phyloP scores from a whole-genome alignment of 495 filamentous ascomycete genomes.

The Pyrenula aspistea region DNA sequence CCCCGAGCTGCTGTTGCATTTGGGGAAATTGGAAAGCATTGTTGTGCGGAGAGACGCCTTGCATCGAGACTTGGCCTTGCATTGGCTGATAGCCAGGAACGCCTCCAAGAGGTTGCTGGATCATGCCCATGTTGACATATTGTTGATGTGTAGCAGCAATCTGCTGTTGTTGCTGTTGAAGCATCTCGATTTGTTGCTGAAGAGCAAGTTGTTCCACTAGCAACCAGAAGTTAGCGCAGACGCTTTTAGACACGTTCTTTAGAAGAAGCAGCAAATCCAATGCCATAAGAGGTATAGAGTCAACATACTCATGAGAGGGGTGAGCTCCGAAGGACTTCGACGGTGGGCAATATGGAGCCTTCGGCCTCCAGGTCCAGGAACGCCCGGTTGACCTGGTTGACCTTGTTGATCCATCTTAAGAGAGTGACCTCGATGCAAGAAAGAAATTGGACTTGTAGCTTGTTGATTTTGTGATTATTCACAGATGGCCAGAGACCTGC shows the following conservation, averaged over 20 bases:
- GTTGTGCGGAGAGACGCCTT: conserved; percentile 70
- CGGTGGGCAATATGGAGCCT: conserved; percentile 96
- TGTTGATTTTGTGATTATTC: no score
- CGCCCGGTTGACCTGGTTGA: conserved; percentile 36
- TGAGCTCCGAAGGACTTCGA: conserved; percentile 93
- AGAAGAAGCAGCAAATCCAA: no score
- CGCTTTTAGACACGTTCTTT: background rate
- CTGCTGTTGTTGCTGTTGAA: conserved; percentile 97
- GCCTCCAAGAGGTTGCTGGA: conserved; percentile 65
- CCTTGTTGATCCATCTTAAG: conserved; percentile 74
- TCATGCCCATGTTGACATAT: conserved; percentile 92
- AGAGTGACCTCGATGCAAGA: no score
- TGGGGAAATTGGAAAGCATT: conserved; percentile 85
- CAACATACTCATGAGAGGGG: conserved; percentile 94
- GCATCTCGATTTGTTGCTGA: conserved; percentile 94
- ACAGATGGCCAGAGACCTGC: no score
- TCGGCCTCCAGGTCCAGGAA: conserved; percentile 73
- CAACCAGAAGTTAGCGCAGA: conserved; percentile 6
- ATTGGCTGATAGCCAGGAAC: conserved; percentile 60
- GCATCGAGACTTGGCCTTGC: conserved; percentile 41
- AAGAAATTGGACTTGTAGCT: no score
- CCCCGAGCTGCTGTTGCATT: conserved; percentile 50
- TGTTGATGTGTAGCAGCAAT: conserved; percentile 93
- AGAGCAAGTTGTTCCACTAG: conserved; percentile 98
- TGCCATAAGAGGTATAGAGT: conserved; percentile 13